These are phyloP conservation scores for Plasmodium vivax DNA, from an alignment of 169 alveolate species.

Conservation along the genomic window DNA sequence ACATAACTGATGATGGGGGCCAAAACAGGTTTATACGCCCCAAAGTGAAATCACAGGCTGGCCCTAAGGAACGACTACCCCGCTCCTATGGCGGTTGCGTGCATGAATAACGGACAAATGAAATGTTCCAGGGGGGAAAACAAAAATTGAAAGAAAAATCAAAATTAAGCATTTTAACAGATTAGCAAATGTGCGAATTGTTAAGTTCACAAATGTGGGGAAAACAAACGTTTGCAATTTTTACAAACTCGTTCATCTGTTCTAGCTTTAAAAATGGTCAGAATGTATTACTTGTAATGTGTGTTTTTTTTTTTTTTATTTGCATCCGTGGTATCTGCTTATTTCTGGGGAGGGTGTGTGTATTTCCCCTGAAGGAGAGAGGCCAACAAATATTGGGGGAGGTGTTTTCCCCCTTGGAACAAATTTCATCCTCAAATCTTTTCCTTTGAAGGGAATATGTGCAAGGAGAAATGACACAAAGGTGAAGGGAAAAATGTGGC, in stretches of 20 bases:
- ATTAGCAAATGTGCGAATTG: conserved; percentile 8
- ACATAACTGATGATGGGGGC: not conserved
- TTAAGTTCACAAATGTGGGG: conserved; percentile 8
- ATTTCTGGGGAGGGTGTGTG: not conserved
- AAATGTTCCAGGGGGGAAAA: not conserved
- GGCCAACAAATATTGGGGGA: not conserved
- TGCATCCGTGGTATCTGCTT: not conserved
- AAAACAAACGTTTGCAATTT: not conserved
- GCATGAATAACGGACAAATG: not conserved
- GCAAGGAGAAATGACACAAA: not conserved
- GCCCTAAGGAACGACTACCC: not conserved
- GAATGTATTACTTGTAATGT: not conserved
- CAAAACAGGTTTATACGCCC: not conserved
- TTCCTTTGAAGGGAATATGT: not conserved
- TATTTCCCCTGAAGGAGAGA: not conserved
- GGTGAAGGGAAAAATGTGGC: not conserved
- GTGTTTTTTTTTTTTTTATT: not conserved
- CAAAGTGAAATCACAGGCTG: not conserved
- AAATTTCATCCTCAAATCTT: not conserved
- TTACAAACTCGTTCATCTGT: not conserved
- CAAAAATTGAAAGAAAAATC: not conserved
- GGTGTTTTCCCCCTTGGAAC: not conserved
- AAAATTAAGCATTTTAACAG: not conserved
- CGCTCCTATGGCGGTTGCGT: not conserved
- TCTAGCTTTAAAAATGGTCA: not conserved